Evolutionary conservation across 352 stramenopile genomes (phyloP).

Genomic region (Pythium biforme): DNA sequence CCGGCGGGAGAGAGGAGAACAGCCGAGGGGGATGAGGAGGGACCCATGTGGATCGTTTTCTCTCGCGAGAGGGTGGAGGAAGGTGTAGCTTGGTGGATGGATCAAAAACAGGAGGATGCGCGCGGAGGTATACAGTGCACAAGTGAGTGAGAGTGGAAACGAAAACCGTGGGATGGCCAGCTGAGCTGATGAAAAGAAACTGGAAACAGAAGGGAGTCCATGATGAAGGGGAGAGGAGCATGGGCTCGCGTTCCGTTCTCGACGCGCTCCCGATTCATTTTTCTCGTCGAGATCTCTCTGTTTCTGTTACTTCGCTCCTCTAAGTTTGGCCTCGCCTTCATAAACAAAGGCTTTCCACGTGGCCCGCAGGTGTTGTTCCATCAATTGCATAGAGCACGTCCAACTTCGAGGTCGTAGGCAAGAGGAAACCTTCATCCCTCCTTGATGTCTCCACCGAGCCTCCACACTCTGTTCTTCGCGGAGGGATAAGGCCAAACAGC

Average conservation of each 20-base stretch:
- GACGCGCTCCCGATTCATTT: neutral
- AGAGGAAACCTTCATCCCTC: too few species aligned
- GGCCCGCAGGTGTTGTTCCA: too few species aligned
- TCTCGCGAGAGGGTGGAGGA: neutral
- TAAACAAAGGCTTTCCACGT: neutral
- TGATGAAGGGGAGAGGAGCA: neutral
- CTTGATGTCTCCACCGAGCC: neutral
- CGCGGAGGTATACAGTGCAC: slow-evolving; percentile 2
- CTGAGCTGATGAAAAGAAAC: slow-evolving; percentile 5
- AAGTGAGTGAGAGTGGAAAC: neutral
- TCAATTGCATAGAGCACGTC: too few species aligned
- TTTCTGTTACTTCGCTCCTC: neutral
- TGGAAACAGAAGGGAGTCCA: slow-evolving; percentile 2
- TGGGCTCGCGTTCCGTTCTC: neutral
- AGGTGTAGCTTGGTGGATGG: neutral
- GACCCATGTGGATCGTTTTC: slow-evolving; percentile 3
- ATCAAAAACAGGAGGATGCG: slow-evolving; percentile 9
- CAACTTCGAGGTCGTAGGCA: too few species aligned
- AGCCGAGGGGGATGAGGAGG: slow-evolving; percentile 7
- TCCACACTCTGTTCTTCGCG: neutral
- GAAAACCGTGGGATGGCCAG: neutral
- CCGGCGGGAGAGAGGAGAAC: neutral
- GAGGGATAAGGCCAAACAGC: neutral
- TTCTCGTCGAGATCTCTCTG: neutral
- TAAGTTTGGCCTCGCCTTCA: neutral